These are phyloP conservation scores for Hevea brasiliensis DNA, from an alignment of 345 rosid species.

Conservation along the genomic window DNA sequence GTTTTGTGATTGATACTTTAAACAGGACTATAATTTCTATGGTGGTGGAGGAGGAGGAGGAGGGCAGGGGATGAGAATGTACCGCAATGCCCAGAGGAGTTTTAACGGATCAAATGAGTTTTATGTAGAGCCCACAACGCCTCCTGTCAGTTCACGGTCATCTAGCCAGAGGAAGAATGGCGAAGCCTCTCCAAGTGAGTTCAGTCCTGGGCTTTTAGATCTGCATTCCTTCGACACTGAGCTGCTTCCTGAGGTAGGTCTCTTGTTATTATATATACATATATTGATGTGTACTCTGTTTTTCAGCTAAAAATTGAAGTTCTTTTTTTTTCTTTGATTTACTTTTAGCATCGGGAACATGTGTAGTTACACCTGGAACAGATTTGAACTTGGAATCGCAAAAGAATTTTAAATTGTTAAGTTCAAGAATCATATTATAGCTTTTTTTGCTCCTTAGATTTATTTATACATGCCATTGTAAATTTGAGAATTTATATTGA, in stretches of 20 bases:
- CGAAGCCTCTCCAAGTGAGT: conserved; percentile 68
- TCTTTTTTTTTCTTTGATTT: not conserved
- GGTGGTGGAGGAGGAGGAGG: conserved; percentile 55
- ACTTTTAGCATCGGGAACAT: too few species aligned
- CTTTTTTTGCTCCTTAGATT: not conserved
- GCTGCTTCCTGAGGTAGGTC: conserved; percentile 86
- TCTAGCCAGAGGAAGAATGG: conserved; percentile 63
- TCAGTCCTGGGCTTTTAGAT: conserved; percentile 96
- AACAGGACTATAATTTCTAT: conserved; percentile 80
- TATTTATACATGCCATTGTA: not conserved
- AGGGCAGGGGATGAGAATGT: conserved; percentile 63
- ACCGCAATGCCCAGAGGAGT: conserved; percentile 63
- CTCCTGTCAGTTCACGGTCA: conserved; percentile 65
- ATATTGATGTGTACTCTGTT: too few species aligned
- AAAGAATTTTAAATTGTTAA: not conserved
- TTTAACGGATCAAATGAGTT: conserved; percentile 65
- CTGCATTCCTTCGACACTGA: conserved; percentile 95
- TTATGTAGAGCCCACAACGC: conserved; percentile 67
- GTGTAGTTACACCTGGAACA: not conserved
- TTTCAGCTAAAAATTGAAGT: not conserved
- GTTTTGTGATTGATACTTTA: not conserved
- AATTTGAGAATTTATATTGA: not conserved
- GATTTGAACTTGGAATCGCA: not conserved
- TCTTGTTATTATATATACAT: too few species aligned
- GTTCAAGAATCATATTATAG: not conserved